phyloP scores from a whole-genome alignment of 495 filamentous ascomycete genomes.

The Hypomontagnella monticulosa region DNA sequence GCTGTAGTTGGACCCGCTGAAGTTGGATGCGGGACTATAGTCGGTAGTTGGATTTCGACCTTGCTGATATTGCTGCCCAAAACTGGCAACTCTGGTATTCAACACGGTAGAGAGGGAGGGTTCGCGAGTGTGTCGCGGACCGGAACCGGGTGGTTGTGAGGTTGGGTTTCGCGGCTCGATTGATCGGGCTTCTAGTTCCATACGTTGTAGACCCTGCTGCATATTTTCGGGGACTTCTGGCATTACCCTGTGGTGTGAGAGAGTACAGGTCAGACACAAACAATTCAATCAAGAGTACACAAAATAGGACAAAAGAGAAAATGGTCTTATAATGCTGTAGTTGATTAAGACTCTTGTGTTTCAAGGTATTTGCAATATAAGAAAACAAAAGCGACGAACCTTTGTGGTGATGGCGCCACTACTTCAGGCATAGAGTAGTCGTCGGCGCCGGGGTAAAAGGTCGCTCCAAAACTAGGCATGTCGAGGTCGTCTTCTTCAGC shows the following conservation, averaged over 20 bases:
- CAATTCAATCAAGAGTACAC: conserved; percentile 18
- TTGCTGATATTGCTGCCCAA: conserved; percentile 48
- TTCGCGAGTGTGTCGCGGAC: conserved; percentile 48
- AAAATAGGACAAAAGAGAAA: conserved; percentile 13
- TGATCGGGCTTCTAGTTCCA: conserved; percentile 80
- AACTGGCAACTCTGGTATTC: conserved; percentile 40
- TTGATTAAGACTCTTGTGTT: too few relatives aligned
- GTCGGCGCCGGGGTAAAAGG: conserved; percentile 89
- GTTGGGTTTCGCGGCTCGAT: conserved; percentile 49
- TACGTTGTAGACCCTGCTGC: conserved; percentile 86
- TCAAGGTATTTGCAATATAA: neutral
- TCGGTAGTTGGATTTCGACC: conserved; percentile 32
- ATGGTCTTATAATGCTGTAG: too few relatives aligned
- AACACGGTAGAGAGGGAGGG: conserved; percentile 45
- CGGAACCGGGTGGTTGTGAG: conserved; percentile 35
- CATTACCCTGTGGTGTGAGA: conserved; percentile 58
- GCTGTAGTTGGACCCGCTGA: conserved; percentile 58
- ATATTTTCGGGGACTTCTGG: conserved; percentile 77
- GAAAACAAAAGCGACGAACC: conserved; percentile 64
- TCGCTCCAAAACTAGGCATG: conserved; percentile 73
- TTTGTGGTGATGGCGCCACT: conserved; percentile 80
- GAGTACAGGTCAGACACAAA: conserved; percentile 20
- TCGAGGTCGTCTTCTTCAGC: conserved; percentile 56
- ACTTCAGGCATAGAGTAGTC: conserved; percentile 82
- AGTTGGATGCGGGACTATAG: conserved; percentile 51